Base-by-base conservation (phyloP, 495 filamentous ascomycete genomes). In the Penicillium lividum region DNA sequence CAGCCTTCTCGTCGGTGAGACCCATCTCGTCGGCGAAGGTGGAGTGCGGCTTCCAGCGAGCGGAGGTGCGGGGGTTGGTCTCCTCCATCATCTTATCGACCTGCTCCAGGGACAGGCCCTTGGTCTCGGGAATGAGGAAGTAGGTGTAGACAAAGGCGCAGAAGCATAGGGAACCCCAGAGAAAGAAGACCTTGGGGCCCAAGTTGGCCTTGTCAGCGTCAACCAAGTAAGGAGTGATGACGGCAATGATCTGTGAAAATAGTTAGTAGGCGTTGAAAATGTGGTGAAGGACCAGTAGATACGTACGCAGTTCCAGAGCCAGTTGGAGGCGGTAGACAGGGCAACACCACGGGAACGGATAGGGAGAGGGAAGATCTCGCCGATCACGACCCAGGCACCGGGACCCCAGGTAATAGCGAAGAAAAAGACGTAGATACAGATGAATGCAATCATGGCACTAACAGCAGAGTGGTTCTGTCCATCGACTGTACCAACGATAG, bases 41-140 rank as follows among this genome's bases (percentile, higher is more conserved):
- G 56, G 77, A 77, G 66, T 84, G 83, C 11, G 89, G 89, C 70
- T 81, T 81, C 91, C 91, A 94, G 64, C 79, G 81, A 69, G 81
- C 73, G n/a, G 89, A 92, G 28, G 85, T 89, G 15, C 88, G 81
- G 11, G 91, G 88, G 10, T 81, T 90, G 28, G 83, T 85, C 82
- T 94, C 90, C 75, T 91, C 90, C 80, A 95, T 83, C 91, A 93
- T 92, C 75, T 85, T 83, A 77, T 94, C 91, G 66, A 95, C 88
- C 70, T 95, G 90, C 77, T 95, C 91, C 47, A 94, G 88, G 22
- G 89, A 86, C 16, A 95, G 80, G 58, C 90, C 90, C 84, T 92
- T 93, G 71, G 90, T 93, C 81, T 93, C 90, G 51, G 88, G 87
- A 42, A 94, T 81, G 38, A 93, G 80, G 82, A 90, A 88, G 81